These are phyloP conservation scores for Kwoniella heveanensis DNA, from an alignment of 768 basidiomycete species.

Conservation along the genomic window DNA sequence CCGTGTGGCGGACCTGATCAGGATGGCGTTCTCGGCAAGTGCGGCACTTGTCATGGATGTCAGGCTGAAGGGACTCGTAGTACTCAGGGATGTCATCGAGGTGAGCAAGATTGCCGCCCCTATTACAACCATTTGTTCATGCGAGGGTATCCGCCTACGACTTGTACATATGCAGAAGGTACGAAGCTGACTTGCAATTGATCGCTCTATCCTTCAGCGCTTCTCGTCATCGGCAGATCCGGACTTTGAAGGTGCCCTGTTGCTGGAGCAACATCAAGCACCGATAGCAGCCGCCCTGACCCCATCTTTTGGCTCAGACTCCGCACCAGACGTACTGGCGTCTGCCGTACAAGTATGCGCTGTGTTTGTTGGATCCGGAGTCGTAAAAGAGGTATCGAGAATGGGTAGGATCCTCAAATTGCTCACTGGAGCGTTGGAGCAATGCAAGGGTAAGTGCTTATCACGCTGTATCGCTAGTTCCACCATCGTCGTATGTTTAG, in stretches of 20 bases:
- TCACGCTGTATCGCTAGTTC: too few species aligned
- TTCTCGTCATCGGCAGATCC: constrained; percentile 87
- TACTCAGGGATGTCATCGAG: constrained; percentile 88
- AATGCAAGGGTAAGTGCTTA: constrained; percentile 71
- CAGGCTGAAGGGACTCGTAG: constrained; percentile 81
- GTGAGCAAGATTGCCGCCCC: constrained; percentile 58
- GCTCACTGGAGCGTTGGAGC: constrained; percentile 81
- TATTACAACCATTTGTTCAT: too few species aligned
- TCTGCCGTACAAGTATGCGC: constrained; percentile 92
- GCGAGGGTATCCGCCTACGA: too few species aligned
- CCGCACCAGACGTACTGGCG: constrained; percentile 90
- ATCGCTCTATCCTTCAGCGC: constrained; percentile 60
- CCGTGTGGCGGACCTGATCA: constrained; percentile 88
- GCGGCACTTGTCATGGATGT: constrained; percentile 97
- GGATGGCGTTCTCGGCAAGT: constrained; percentile 96
- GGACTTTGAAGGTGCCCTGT: constrained; percentile 81
- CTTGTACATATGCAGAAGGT: not conserved
- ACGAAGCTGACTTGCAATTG: not conserved
- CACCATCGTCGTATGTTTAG: too few species aligned
- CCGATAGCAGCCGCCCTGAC: constrained; percentile 97
- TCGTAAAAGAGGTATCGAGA: constrained; percentile 81
- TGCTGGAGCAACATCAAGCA: constrained; percentile 96
- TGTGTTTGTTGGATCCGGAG: constrained; percentile 89
- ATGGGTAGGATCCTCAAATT: constrained; percentile 95
- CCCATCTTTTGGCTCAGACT: constrained; percentile 92